These are phyloP conservation scores for Raphidocelis subcapitata DNA, from an alignment of 139 green algal genomes.

Conservation along the genomic window DNA sequence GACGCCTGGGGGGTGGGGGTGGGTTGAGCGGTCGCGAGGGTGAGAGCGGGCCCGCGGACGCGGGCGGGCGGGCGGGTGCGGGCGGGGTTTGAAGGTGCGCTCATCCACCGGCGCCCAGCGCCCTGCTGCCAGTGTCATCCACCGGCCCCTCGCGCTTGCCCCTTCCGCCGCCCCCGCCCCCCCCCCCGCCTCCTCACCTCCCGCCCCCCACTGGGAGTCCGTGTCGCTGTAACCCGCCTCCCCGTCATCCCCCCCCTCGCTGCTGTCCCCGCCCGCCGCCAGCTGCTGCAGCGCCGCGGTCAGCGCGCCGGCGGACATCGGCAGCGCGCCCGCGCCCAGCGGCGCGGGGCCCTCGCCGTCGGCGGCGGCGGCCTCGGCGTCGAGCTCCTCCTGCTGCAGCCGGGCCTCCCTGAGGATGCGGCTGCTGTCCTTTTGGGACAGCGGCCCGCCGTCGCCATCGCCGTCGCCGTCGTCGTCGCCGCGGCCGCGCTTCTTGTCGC, in stretches of 20 bases:
- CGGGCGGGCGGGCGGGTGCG: too few relatives aligned
- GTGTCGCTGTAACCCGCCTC: conserved; percentile 15
- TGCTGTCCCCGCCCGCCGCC: conserved; percentile 8
- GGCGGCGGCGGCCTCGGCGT: conserved; percentile 50
- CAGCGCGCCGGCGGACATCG: conserved; percentile 31
- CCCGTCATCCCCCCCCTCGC: conserved; percentile 32
- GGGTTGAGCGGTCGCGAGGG: not conserved
- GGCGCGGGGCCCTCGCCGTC: not conserved
- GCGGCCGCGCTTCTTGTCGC: conserved; percentile 41
- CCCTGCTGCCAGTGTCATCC: not conserved
- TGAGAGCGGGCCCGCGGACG: not conserved
- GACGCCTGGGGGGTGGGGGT: conserved; percentile 12
- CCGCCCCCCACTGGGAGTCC: conserved; percentile 24
- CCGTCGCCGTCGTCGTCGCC: conserved; percentile 34
- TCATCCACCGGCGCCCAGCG: too few relatives aligned
- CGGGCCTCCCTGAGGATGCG: conserved; percentile 80
- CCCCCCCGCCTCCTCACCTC: conserved; percentile 10
- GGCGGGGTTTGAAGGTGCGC: too few relatives aligned
- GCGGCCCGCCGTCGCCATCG: conserved; percentile 33
- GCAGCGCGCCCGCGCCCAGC: not conserved
- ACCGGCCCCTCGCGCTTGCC: conserved; percentile 38
- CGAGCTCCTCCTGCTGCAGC: conserved; percentile 85
- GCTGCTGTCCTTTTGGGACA: conserved; percentile 57
- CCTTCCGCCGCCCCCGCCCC: conserved; percentile 3
- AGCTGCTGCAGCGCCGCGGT: conserved; percentile 30